Conservation (phyloP, 192 early-diverging fungal genomes). For the Umbelopsis sp. region DNA sequence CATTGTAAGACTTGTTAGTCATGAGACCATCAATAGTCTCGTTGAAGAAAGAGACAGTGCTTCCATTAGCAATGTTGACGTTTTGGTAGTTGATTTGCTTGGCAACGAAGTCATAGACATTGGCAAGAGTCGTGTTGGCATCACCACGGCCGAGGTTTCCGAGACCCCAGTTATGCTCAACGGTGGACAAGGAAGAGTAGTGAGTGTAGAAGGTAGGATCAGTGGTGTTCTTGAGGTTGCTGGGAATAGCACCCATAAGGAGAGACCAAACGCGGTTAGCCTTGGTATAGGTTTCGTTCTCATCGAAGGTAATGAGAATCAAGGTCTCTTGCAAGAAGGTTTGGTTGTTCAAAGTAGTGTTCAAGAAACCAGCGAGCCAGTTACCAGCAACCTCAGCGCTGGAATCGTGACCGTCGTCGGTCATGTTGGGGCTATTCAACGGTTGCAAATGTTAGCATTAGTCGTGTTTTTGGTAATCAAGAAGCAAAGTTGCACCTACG, state of each 20-base stretch:
- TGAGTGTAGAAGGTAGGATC: conserved; percentile 68
- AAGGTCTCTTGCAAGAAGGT: conserved; percentile 48
- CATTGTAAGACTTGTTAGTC: conserved; percentile 25
- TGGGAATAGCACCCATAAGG: conserved; percentile 49
- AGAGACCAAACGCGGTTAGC: conserved; percentile 48
- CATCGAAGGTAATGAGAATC: conserved; percentile 46
- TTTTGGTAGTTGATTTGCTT: conserved; percentile 41
- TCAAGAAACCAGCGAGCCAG: conserved; percentile 63
- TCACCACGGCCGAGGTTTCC: conserved; percentile 61
- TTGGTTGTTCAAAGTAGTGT: conserved; percentile 47
- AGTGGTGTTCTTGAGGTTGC: conserved; percentile 33
- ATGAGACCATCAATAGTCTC: conserved; percentile 43
- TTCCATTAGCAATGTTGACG: conserved; percentile 34
- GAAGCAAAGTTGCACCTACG: neutral
- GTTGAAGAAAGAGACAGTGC: conserved; percentile 38
- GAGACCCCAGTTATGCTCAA: conserved; percentile 69
- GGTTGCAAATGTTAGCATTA: neutral
- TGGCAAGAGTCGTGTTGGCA: conserved; percentile 46
- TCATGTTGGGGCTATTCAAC: conserved; percentile 57
- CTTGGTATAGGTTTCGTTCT: conserved; percentile 31
- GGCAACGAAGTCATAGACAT: conserved; percentile 48
- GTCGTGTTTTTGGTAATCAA: neutral
- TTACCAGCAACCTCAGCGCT: conserved; percentile 45
- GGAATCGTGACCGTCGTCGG: conserved; percentile 58
- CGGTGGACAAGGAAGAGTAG: conserved; percentile 63